A percentile compares a stretch with the other conserved stretches of the same genome.
Conservation (phyloP, 2,329 filamentous ascomycete genomes). For the Lojkania enalia region DNA sequence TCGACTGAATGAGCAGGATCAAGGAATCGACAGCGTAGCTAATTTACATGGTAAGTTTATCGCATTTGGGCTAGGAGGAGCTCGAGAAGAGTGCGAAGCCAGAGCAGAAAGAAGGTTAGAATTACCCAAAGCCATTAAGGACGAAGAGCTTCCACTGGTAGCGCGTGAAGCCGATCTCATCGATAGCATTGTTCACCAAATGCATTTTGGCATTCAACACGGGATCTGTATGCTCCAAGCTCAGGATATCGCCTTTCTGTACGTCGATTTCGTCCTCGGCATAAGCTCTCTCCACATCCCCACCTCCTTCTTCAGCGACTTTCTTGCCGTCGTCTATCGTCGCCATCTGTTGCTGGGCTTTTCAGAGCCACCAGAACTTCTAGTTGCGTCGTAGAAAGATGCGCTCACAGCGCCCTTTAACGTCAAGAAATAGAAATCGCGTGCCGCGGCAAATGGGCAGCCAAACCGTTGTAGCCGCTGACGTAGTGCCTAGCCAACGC, state of each 20-base stretch:
- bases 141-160: constrained; percentile 64
- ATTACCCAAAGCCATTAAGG: constrained; percentile 63
- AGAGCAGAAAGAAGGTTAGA: constrained; percentile 5
- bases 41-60: background rate
- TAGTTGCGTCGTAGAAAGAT: no score
- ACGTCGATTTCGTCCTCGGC: constrained; percentile 4
- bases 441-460: no score
- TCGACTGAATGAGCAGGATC: constrained; percentile 63
- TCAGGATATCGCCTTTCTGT: constrained; percentile 58
- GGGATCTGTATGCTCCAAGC: constrained; percentile 61
- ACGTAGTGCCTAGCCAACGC: no score
- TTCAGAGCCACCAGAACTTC: no score
- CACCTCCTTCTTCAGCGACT: background rate
- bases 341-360: no score
- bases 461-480: no score
- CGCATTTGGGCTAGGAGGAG: background rate
- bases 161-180: constrained; percentile 57
- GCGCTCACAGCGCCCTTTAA: no score
- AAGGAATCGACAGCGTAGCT: constrained; percentile 62
- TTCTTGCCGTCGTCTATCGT: constrained; percentile 1
- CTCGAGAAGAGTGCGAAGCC: background rate
- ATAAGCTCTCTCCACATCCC: constrained; percentile 5
- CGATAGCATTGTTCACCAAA: constrained; percentile 66
- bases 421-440: no score
- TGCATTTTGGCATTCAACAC: constrained; percentile 69